Base-by-base conservation (phyloP, 306 rosid genomes). In the Quercus suber region DNA sequence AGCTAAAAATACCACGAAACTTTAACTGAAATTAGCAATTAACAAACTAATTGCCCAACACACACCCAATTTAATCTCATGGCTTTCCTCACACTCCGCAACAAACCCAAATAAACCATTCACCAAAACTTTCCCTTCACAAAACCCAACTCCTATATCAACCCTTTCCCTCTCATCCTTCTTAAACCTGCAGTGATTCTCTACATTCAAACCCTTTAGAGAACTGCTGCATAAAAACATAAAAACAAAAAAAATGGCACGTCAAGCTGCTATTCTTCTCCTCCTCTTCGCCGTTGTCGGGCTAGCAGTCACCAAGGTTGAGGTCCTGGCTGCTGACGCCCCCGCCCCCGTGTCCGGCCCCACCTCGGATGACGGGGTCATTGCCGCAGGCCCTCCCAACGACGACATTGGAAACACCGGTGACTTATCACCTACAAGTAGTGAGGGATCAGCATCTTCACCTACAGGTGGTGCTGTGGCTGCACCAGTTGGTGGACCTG, bases 401-500 rank as follows among this genome's bases (percentile, higher is more conserved):
- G 19, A 61, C 27, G 19, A 19, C 19, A 80, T 88, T 15, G 94
- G 94, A 60, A 79, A n/a, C 84, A 15, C 78, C 0, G 83, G 69
- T 0, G 83, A 43, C 7, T 78, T 61, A 1, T 49, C 53, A 4
- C 17, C 53, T 12, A 0, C 53, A 49, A 41, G 45, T 41, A 0
- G 45, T 41, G 45, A 8, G 45, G 45, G 45, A 8, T 8, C 45
- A 41, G 45, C 45, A 41, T 41, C 45, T 0, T 41, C 45, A 41
- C 45, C 45, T 41, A 18, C 27, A 0, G 37, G 49, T 0, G 51
- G 67, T 1, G 81, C 78, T 8, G 81, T 63, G 1, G 79, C 83
- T 0, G 92, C 59, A 11, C 86, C 93, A 11, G 19, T 88, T 3
- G 90, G 94, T 19, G 92, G 88, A 4, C 90, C 90, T 3, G 89